Evolutionary conservation across 306 rosid species (phyloP).

Genomic region (Crotalaria pallida): DNA sequence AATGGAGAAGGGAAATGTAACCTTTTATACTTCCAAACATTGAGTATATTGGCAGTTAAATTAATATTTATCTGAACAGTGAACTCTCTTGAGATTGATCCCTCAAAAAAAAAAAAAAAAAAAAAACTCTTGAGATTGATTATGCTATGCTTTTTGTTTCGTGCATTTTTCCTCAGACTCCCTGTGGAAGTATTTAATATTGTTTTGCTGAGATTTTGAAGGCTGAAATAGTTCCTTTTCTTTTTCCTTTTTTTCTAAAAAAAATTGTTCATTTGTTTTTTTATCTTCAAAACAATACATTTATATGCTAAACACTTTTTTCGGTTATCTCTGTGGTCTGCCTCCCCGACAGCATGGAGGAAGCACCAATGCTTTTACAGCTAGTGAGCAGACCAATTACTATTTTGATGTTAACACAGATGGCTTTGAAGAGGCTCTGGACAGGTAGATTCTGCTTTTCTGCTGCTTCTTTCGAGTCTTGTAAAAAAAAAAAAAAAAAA

Average conservation of each 20-base stretch:
- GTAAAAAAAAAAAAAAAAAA: not conserved
- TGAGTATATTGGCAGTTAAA: not conserved
- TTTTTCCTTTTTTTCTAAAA: no score
- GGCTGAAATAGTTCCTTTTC: not conserved
- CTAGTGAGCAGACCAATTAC: conserved; percentile 68
- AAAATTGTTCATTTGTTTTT: not conserved
- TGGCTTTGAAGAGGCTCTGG: conserved; percentile 92
- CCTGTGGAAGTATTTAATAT: not conserved
- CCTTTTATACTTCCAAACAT: not conserved
- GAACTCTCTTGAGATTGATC: not conserved
- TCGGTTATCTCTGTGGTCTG: not conserved
- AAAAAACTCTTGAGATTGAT: no score
- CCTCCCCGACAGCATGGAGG: conserved; percentile 73
- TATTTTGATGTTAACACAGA: conserved; percentile 70
- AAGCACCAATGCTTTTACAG: conserved; percentile 77
- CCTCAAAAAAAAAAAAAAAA: no score
- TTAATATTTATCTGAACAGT: not conserved
- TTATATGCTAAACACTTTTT: conserved; percentile 18
- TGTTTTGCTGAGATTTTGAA: not conserved
- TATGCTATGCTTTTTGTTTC: not conserved
- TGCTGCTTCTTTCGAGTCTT: not conserved
- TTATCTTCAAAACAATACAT: no score
- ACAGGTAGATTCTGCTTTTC: conserved; percentile 51
- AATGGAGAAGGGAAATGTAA: not conserved
- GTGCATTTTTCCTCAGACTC: not conserved